phyloP scores from a whole-genome alignment of 78 protist species.

The Pigoraptor vietnamica region DNA sequence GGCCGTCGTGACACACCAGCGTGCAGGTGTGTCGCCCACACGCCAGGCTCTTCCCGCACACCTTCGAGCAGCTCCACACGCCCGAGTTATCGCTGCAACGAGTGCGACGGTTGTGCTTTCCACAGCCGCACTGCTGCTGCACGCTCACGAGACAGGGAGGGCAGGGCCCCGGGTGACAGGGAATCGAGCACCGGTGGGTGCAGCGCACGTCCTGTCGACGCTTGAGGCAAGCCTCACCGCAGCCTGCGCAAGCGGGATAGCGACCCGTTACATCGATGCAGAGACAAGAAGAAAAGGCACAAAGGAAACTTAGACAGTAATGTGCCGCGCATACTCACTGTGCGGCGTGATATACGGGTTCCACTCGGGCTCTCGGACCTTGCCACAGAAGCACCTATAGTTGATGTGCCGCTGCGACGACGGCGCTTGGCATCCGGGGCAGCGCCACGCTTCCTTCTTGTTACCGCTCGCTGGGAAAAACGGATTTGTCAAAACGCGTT shows the following conservation, averaged over 20 bases:
- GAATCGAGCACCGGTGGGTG: slow-evolving; percentile 40
- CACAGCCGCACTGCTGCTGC: not conserved
- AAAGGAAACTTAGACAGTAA: too few species aligned
- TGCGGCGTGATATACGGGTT: not conserved
- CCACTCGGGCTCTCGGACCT: not conserved
- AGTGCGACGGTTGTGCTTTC: not conserved
- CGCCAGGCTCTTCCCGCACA: slow-evolving; percentile 21
- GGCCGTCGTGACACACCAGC: slow-evolving; percentile 46
- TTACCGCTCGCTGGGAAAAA: not conserved
- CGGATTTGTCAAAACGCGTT: too few species aligned
- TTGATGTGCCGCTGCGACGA: not conserved
- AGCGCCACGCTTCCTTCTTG: not conserved
- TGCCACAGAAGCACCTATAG: not conserved
- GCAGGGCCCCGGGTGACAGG: slow-evolving; percentile 71
- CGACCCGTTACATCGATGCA: too few species aligned
- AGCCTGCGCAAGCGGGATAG: too few species aligned
- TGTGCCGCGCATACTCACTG: too few species aligned
- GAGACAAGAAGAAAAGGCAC: too few species aligned
- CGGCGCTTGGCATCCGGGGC: not conserved
- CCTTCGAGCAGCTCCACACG: not conserved
- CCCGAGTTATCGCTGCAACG: slow-evolving; percentile 1
- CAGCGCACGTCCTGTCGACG: not conserved
- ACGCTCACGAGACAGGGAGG: slow-evolving; percentile 42
- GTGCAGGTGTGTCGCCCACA: slow-evolving; percentile 51
- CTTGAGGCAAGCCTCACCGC: not conserved